These are phyloP conservation scores for Eucalyptus cloeziana DNA, from an alignment of 345 rosid genomes.

Conservation along the genomic window DNA sequence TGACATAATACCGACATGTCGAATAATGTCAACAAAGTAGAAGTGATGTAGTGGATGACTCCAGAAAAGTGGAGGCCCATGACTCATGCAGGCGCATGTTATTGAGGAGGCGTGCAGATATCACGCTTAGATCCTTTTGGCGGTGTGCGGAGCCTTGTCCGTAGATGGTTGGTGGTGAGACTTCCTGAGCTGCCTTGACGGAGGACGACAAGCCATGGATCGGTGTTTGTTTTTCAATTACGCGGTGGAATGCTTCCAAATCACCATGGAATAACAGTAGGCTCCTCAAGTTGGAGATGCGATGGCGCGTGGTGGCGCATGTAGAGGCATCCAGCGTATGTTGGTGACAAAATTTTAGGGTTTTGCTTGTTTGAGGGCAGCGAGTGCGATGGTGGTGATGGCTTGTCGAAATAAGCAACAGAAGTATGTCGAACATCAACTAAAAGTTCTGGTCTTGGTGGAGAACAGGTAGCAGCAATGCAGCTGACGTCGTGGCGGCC, in stretches of 20 bases:
- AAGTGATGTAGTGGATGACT: no score
- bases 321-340: background rate
- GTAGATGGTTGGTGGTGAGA: background rate
- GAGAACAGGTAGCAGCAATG: background rate
- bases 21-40: background rate
- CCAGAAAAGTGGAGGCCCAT: no score
- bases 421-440: background rate
- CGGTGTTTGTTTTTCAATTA: no score
- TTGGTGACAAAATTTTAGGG: background rate
- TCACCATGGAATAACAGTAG: no score
- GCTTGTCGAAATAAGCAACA: background rate
- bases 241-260: no score
- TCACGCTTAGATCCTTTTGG: background rate
- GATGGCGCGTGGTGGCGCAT: background rate
- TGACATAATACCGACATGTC: background rate
- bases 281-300: no score
- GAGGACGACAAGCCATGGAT: background rate
- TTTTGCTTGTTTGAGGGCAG: no score
- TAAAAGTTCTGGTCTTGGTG: background rate
- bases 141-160: background rate
- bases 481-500: background rate
- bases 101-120: background rate
- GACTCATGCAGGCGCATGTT: background rate
- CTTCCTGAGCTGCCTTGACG: background rate
- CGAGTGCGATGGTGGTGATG: background rate